These are phyloP conservation scores for Pisolithus thermaeus DNA, from an alignment of 1,284 basidiomycete genomes.

Conservation along the genomic window DNA sequence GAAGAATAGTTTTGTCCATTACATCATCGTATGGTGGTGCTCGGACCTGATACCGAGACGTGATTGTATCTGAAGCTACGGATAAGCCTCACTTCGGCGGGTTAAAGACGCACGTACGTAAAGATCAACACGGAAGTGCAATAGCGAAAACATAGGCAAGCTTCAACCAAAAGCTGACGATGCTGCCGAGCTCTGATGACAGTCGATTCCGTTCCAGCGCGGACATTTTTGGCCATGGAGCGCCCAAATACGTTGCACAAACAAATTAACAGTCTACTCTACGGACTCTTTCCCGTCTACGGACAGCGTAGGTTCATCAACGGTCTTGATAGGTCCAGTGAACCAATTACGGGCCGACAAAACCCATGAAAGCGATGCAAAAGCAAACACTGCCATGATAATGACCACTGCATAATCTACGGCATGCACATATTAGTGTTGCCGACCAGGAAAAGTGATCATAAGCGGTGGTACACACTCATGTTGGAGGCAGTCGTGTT, in stretches of 20 bases:
- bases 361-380: conserved; percentile 58
- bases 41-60: too few relatives aligned
- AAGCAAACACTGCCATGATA: conserved; percentile 57
- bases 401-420: conserved; percentile 65
- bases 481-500: conserved; percentile 42
- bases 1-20: too few relatives aligned
- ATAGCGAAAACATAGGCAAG: too few relatives aligned
- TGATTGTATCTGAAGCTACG: too few relatives aligned
- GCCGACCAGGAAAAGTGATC: not conserved
- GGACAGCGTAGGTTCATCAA: conserved; percentile 30
- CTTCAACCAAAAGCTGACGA: too few relatives aligned
- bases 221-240: not conserved
- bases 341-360: conserved; percentile 68
- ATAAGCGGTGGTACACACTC: conserved; percentile 37
- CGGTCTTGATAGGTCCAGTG: conserved; percentile 54
- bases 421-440: conserved; percentile 4
- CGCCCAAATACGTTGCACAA: not conserved
- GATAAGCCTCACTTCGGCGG: too few relatives aligned
- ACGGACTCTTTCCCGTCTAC: conserved; percentile 12
- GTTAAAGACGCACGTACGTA: too few relatives aligned
- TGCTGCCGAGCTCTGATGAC: too few relatives aligned
- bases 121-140: too few relatives aligned
- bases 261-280: not conserved
- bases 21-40: too few relatives aligned
- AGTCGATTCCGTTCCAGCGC: not conserved